Conservation (phyloP, 495 filamentous ascomycete genomes). For the Chlorociboria aeruginascens region DNA sequence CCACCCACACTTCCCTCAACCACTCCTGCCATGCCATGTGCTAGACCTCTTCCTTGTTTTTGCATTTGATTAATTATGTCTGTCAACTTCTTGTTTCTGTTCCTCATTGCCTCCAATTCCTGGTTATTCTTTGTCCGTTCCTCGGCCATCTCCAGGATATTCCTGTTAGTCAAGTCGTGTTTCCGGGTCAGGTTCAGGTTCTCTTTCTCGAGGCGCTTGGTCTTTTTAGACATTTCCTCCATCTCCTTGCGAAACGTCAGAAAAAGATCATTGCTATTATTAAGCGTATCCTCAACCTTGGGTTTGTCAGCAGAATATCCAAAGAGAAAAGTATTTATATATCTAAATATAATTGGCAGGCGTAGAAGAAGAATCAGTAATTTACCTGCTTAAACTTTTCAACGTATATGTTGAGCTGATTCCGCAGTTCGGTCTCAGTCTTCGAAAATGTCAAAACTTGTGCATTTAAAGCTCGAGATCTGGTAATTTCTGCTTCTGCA, state of each 20-base stretch:
- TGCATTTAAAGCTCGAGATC: slow-evolving; percentile 70
- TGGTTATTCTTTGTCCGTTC: slow-evolving; percentile 74
- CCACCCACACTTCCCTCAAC: slow-evolving; percentile 36
- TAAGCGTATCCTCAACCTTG: slow-evolving; percentile 96
- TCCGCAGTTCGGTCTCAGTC: slow-evolving; percentile 85
- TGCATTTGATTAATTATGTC: slow-evolving; percentile 91
- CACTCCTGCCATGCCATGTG: slow-evolving; percentile 44
- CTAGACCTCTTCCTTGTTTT: slow-evolving; percentile 65
- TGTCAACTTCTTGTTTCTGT: slow-evolving; percentile 87
- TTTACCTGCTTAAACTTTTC: slow-evolving; percentile 99
- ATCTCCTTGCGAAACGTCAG: slow-evolving; percentile 98
- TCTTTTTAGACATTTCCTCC: slow-evolving; percentile 99
- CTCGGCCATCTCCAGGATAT: slow-evolving; percentile 97
- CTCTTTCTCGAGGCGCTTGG: slow-evolving; percentile 92
- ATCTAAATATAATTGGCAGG: neutral
- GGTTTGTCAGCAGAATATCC: slow-evolving; percentile 4
- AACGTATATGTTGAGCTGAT: slow-evolving; percentile 95
- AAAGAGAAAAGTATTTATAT: neutral
- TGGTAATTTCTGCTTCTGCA: slow-evolving; percentile 65
- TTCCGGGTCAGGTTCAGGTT: slow-evolving; percentile 85
- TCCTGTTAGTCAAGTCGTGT: slow-evolving; percentile 84
- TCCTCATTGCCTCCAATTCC: slow-evolving; percentile 68
- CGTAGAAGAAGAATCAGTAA: neutral
- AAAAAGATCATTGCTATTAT: slow-evolving; percentile 97
- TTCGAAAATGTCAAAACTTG: slow-evolving; percentile 95